phyloP scores from a whole-genome alignment of 345 rosid genomes.

The Triadica sebifera region DNA sequence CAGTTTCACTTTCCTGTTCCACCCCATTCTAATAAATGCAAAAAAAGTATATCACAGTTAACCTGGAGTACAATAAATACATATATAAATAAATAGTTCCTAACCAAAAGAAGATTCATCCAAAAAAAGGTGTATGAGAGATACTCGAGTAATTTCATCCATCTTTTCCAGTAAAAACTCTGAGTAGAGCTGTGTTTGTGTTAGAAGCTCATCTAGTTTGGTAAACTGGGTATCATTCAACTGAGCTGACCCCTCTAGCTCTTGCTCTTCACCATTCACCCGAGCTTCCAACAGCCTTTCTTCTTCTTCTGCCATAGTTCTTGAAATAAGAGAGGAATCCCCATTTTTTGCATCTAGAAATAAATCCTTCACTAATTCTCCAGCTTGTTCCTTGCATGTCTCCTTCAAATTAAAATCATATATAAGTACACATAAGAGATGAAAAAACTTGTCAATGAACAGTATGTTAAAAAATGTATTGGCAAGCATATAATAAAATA shows the following conservation, averaged over 20 bases:
- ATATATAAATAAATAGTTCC: constrained; percentile 8
- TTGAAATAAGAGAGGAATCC: constrained; percentile 50
- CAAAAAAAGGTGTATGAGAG: constrained; percentile 13
- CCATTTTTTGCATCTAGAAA: constrained; percentile 42
- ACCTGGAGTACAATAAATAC: neutral
- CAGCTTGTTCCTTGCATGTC: constrained; percentile 13
- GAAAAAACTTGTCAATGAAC: neutral
- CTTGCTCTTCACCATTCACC: constrained; percentile 40
- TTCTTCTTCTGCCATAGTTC: constrained; percentile 66
- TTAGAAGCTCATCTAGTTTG: constrained; percentile 75
- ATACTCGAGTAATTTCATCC: constrained; percentile 74
- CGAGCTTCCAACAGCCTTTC: constrained; percentile 54
- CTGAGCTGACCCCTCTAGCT: constrained; percentile 33
- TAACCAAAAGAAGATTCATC: constrained; percentile 11
- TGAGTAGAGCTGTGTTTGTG: constrained; percentile 74
- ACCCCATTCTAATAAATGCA: constrained; percentile 49
- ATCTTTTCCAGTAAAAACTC: constrained; percentile 88
- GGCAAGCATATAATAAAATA: neutral
- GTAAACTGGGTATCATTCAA: constrained; percentile 59
- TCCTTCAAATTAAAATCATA: constrained; percentile 11
- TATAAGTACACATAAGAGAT: neutral
- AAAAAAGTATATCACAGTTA: constrained; percentile 16
- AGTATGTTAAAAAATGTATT: neutral
- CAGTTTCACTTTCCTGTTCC: constrained; percentile 43
- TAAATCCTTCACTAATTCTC: constrained; percentile 40